phyloP scores from a whole-genome alignment of 2,329 filamentous ascomycete genomes.

The Sporothrix pallida region DNA sequence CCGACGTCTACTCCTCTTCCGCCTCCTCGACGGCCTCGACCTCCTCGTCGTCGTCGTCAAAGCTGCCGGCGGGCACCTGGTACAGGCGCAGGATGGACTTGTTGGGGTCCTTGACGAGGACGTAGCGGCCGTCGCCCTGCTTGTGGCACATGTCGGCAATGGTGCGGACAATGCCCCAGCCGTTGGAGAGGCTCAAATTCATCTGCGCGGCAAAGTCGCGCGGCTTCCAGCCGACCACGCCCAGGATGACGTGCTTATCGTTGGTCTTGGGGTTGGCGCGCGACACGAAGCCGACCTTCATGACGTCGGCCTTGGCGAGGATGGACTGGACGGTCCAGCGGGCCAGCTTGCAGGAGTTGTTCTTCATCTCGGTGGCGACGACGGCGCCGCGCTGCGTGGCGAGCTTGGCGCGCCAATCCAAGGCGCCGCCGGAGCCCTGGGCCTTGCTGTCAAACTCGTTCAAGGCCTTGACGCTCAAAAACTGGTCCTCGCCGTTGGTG shows the following conservation, averaged over 20 bases:
- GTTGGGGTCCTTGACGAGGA: slow-evolving; percentile 90
- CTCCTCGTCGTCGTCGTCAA: slow-evolving; percentile 83
- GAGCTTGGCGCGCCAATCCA: slow-evolving; percentile 97
- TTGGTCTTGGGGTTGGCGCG: slow-evolving; percentile 90
- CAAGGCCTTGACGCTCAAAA: slow-evolving; percentile 89
- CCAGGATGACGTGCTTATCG: slow-evolving; percentile 92
- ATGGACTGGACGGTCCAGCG: slow-evolving; percentile 98
- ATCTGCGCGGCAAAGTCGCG: slow-evolving; percentile 96
- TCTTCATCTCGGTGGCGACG: slow-evolving; percentile 99
- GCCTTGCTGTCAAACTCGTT: slow-evolving; percentile 99
- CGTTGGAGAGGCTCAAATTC: slow-evolving; percentile 96
- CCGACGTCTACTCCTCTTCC: slow-evolving; percentile 43
- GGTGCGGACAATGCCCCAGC: slow-evolving; percentile 98
- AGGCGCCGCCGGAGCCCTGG: slow-evolving; percentile 88
- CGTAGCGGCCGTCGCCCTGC: slow-evolving; percentile 79
- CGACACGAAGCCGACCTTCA: slow-evolving; percentile 99
- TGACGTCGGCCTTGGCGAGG: slow-evolving; percentile 93
- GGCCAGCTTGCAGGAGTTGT: slow-evolving; percentile 98
- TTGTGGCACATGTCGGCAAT: slow-evolving; percentile 93
- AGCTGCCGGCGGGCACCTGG: slow-evolving; percentile 83
- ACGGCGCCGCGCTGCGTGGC: slow-evolving; percentile 94
- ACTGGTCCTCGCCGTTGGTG: slow-evolving; percentile 89
- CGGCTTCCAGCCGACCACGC: slow-evolving; percentile 97
- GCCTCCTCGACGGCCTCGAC: slow-evolving; percentile 58
- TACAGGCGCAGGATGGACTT: slow-evolving; percentile 94